phyloP scores from a whole-genome alignment of 176 grass and related monocot genomes.

The Musa itinerans region DNA sequence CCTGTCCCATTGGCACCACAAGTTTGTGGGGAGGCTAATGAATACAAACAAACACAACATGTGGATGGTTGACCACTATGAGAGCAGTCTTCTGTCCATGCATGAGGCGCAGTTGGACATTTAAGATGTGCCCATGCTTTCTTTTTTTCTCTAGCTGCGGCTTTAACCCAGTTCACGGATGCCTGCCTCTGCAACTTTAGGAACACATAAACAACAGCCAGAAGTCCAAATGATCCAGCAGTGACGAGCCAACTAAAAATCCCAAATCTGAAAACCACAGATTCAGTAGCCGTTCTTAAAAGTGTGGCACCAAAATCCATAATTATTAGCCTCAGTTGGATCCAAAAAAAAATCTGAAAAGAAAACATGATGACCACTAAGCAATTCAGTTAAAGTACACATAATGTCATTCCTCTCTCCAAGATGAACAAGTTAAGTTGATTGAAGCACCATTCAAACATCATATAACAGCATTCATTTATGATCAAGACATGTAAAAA shows the following conservation, averaged over 20 bases:
- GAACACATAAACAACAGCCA: conserved; percentile 48
- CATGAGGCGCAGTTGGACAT: conserved; percentile 62
- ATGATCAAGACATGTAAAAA: background rate
- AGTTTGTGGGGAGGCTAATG: conserved; percentile 23
- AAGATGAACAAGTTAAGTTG: background rate
- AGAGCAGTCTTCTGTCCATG: conserved; percentile 40
- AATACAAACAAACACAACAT: conserved; percentile 55
- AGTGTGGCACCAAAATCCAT: conserved; percentile 57
- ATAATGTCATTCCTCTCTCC: background rate
- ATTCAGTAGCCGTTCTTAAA: conserved; percentile 24
- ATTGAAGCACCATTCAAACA: background rate
- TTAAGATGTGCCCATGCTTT: conserved; percentile 29
- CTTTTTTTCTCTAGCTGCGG: conserved; percentile 55
- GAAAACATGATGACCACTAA: background rate
- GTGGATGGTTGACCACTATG: conserved; percentile 42
- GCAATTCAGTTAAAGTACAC: background rate
- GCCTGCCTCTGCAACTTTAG: conserved; percentile 62
- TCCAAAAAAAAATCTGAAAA: conserved; percentile 10
- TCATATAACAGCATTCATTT: background rate
- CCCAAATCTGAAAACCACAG: conserved; percentile 31
- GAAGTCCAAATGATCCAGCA: conserved; percentile 48
- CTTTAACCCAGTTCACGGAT: conserved; percentile 63
- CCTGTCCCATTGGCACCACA: conserved; percentile 3
- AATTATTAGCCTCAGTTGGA: background rate
- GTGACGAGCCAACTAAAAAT: conserved; percentile 56